Evolutionary conservation across 768 basidiomycete genomes (phyloP), one percentile per base, ranked within the genome.

Genomic region (Amanita phalloides): DNA sequence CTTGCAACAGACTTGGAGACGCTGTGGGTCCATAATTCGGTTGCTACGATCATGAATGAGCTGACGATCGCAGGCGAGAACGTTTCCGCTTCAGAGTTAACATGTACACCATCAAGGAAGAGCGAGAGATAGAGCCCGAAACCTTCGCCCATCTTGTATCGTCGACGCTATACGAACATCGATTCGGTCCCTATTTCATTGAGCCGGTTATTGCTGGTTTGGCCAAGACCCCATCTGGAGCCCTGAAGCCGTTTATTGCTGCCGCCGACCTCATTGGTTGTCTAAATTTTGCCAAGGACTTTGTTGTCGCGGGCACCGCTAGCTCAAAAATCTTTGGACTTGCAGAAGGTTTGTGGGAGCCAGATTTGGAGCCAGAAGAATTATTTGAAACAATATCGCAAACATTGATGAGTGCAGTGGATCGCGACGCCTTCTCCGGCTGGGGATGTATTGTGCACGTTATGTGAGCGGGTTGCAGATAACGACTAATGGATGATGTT

Each of bases 71-170:
- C 36, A 96, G 94, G 53, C 85, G 82, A 58, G 95, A 98, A 67
- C 79, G 82, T 37, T 86, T 98, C 63, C 84, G 96, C 49, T 94
- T 86, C 70, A 79, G 93, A 57, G 86, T 95, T 53, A 99, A 99
- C 73, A 94, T 98, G 90, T 98, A 97, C 70, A 89, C 90, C 30
- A 97, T 99, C 77, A 99, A 99, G 69, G 95, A 99, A 68, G 95
- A 96, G 64, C 82, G 95, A 56, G 86, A 95, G 62, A 96, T 99
- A 61, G 84, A 90, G 58, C 96, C 96, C 41, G 85, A 93, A 73
- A 91, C 92, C 6, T 97, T 98, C 68, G 87, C 92, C 25, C 92
- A 93, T 62, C 84, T 99, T 56, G 86, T 97, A 55, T 91, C 90
- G 39, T 93, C 90, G 48, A 95, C 94, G 20, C 78, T 99, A 13